These are phyloP conservation scores for Aspergillus ochraceoroseus DNA, from an alignment of 2,329 filamentous ascomycete species.

Conservation along the genomic window DNA sequence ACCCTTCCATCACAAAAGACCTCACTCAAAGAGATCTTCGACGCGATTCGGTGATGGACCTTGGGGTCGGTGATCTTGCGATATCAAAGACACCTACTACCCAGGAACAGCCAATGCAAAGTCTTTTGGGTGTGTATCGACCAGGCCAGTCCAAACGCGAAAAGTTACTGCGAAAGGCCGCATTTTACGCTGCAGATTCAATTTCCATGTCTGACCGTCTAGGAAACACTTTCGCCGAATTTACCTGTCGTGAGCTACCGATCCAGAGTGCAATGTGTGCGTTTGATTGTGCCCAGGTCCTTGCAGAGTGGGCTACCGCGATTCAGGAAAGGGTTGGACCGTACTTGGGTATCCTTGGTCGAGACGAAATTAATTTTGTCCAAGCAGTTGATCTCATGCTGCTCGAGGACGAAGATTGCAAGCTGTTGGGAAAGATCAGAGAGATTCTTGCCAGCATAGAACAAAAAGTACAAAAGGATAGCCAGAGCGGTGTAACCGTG, in stretches of 20 bases:
- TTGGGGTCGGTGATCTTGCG: conserved; percentile 35
- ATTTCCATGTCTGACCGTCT: conserved; percentile 82
- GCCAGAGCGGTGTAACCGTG: conserved; percentile 52
- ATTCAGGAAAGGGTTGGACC: conserved; percentile 90
- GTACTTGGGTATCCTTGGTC: conserved; percentile 80
- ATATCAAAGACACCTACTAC: conserved; percentile 37
- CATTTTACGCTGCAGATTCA: conserved; percentile 89
- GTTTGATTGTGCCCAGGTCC: conserved; percentile 88
- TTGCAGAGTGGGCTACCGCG: conserved; percentile 90
- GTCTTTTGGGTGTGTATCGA: conserved; percentile 32
- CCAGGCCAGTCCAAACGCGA: conserved; percentile 62
- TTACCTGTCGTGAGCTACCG: conserved; percentile 76
- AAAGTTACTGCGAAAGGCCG: conserved; percentile 85
- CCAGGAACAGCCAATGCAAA: conserved; percentile 32
- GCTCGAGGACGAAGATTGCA: conserved; percentile 84
- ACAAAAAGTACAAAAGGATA: conserved; percentile 65
- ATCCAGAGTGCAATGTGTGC: conserved; percentile 87
- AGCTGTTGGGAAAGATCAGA: conserved; percentile 75
- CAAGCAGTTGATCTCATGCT: conserved; percentile 85
- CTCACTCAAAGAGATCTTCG: conserved; percentile 21
- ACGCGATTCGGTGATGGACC: conserved; percentile 36
- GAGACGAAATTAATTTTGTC: conserved; percentile 70
- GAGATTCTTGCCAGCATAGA: conserved; percentile 73
- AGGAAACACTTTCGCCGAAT: conserved; percentile 78
- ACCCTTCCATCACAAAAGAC: conserved; percentile 26